Evolutionary conservation across 352 stramenopile species (phyloP).

Genomic region (Phytophthora foliorum): DNA sequence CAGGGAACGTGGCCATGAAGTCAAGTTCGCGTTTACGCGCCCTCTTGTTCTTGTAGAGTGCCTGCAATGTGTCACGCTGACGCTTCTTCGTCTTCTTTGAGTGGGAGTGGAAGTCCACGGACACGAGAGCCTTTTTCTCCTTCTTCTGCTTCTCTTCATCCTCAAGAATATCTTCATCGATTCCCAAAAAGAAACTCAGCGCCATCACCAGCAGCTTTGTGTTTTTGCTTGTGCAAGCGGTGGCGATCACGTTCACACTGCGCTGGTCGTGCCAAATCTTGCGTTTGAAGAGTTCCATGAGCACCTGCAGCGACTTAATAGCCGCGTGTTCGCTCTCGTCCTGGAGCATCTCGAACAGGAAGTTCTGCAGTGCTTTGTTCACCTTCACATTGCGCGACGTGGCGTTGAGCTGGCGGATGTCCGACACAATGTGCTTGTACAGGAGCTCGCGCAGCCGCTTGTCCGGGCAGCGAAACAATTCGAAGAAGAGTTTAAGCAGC

Average conservation of each 20-base stretch:
- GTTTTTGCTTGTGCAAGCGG: slow-evolving; percentile 90
- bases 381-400: slow-evolving; percentile 96
- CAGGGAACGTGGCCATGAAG: slow-evolving; percentile 93
- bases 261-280: slow-evolving; percentile 98
- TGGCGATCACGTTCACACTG: slow-evolving; percentile 97
- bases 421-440: slow-evolving; percentile 97
- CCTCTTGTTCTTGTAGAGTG: slow-evolving; percentile 93
- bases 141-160: slow-evolving; percentile 95
- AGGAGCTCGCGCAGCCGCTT: slow-evolving; percentile 96
- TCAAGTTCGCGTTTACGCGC: slow-evolving; percentile 81
- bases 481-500: slow-evolving; percentile 97
- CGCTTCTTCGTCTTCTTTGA: slow-evolving; percentile 97
- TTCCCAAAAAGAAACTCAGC: slow-evolving; percentile 99
- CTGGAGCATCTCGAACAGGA: slow-evolving; percentile 96
- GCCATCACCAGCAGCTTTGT: slow-evolving; percentile 91
- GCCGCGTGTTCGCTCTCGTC: slow-evolving; percentile 88
- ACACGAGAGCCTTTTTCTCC: slow-evolving; percentile 82
- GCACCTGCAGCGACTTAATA: slow-evolving; percentile 93
- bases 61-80: slow-evolving; percentile 84
- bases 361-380: slow-evolving; percentile 96
- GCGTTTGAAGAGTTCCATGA: slow-evolving; percentile 97
- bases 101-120: slow-evolving; percentile 95
- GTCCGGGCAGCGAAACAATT: slow-evolving; percentile 96
- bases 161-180: slow-evolving; percentile 97
- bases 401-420: slow-evolving; percentile 90